Conservation (phyloP, 164 flowering plant genomes). For the Litsea cubeba region DNA sequence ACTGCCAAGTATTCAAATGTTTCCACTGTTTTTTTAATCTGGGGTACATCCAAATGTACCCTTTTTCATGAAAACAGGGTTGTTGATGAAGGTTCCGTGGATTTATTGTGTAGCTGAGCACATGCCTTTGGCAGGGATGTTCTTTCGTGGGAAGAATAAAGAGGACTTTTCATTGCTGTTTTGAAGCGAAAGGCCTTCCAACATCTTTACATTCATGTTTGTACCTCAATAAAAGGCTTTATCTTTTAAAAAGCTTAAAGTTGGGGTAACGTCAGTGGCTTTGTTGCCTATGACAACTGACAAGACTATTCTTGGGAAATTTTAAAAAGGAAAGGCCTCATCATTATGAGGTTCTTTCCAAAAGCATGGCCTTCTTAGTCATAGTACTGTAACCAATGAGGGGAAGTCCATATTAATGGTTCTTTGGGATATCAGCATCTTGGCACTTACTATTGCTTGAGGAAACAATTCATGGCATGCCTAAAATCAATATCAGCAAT, state of each 20-base stretch:
- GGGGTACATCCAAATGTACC: too few relatives aligned
- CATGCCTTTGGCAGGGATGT: background rate
- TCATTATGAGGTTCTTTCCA: background rate
- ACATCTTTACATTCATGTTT: slow-evolving; percentile 1
- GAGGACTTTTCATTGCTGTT: slow-evolving; percentile 2
- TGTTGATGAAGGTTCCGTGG: too few relatives aligned
- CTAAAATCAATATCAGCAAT: too few relatives aligned
- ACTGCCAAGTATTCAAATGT: too few relatives aligned
- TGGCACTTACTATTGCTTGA: too few relatives aligned
- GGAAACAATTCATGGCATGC: too few relatives aligned
- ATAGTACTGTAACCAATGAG: too few relatives aligned
- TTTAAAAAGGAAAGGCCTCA: background rate
- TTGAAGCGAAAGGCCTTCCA: slow-evolving; percentile 6
- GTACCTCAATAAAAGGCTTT: background rate
- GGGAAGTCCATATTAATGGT: too few relatives aligned
- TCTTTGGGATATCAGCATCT: too few relatives aligned
- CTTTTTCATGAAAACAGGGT: too few relatives aligned
- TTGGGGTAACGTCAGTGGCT: background rate
- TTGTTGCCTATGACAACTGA: background rate
- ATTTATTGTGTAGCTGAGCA: too few relatives aligned
- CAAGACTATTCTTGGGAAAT: background rate
- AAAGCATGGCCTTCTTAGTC: background rate
- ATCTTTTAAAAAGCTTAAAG: background rate
- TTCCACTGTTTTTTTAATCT: too few relatives aligned
- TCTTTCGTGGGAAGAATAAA: slow-evolving; percentile 6